These are phyloP conservation scores for Cochlearia excelsa DNA, from an alignment of 345 rosid genomes.

Conservation along the genomic window DNA sequence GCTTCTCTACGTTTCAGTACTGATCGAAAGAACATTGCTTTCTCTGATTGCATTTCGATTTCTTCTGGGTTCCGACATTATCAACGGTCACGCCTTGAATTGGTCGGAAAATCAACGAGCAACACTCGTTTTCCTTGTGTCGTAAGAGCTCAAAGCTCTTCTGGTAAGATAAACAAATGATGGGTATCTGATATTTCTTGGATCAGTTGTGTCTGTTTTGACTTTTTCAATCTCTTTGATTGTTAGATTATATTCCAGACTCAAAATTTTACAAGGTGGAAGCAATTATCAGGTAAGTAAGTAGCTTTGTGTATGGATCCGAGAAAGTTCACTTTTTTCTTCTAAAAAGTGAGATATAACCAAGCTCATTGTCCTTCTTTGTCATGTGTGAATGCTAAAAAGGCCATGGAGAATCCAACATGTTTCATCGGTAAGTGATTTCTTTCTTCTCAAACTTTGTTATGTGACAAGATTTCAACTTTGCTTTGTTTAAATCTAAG, in stretches of 20 bases:
- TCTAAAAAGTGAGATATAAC: not conserved
- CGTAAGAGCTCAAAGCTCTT: constrained; percentile 53
- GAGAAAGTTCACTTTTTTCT: too few species aligned
- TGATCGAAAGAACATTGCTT: constrained; percentile 33
- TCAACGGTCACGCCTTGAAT: constrained; percentile 28
- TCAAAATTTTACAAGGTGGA: constrained; percentile 82
- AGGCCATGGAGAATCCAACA: constrained; percentile 86
- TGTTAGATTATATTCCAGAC: constrained; percentile 57
- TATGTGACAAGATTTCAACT: constrained; percentile 8
- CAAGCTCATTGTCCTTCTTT: constrained; percentile 5
- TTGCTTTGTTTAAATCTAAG: not conserved
- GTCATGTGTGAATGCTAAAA: constrained; percentile 28
- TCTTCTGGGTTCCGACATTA: constrained; percentile 34
- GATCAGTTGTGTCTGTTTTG: not conserved
- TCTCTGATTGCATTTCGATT: constrained; percentile 33
- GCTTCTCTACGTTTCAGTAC: constrained; percentile 28
- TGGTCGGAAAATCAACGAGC: constrained; percentile 30
- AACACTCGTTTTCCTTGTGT: constrained; percentile 38
- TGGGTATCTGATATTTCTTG: not conserved
- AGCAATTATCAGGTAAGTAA: constrained; percentile 65
- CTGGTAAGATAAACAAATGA: constrained; percentile 40
- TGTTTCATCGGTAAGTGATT: constrained; percentile 73
- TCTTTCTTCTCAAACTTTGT: not conserved
- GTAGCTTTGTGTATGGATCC: constrained; percentile 1
- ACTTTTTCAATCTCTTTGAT: not conserved